Evolutionary conservation across 345 rosid genomes (phyloP).

Genomic region (Pugionium cornutum): DNA sequence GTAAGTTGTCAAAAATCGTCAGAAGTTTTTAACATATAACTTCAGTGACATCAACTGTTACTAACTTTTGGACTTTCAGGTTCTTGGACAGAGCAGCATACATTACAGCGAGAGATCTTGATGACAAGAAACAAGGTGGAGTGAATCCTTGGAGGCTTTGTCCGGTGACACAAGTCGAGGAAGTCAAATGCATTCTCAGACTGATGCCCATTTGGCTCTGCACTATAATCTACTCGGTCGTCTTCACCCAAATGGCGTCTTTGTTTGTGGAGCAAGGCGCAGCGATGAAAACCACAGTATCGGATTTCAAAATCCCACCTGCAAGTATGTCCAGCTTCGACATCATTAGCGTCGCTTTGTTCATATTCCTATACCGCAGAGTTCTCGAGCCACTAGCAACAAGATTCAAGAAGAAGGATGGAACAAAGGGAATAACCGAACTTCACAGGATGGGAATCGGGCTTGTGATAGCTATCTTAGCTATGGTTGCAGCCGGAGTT

Average conservation of each 20-base stretch:
- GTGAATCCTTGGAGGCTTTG: constrained; percentile 74
- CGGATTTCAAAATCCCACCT: constrained; percentile 75
- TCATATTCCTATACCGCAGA: constrained; percentile 82
- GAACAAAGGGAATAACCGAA: constrained; percentile 69
- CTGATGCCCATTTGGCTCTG: constrained; percentile 97
- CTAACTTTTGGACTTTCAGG: constrained; percentile 42
- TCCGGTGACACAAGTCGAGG: constrained; percentile 93
- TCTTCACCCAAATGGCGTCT: constrained; percentile 79
- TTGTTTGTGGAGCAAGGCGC: constrained; percentile 99
- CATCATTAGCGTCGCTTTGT: constrained; percentile 81
- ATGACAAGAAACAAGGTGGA: constrained; percentile 59
- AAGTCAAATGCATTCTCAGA: constrained; percentile 94
- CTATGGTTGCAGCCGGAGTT: constrained; percentile 83
- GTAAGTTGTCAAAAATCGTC: constrained; percentile 44
- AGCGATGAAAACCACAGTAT: constrained; percentile 81
- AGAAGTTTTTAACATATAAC: no score
- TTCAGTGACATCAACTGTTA: constrained; percentile 1
- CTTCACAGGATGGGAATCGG: constrained; percentile 98
- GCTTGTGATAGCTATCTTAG: constrained; percentile 83
- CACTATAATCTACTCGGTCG: constrained; percentile 62
- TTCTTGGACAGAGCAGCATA: constrained; percentile 93
- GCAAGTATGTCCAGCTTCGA: constrained; percentile 99
- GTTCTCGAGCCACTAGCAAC: constrained; percentile 72
- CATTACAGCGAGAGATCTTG: constrained; percentile 60
- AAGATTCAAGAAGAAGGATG: constrained; percentile 51